Evolutionary conservation across 306 rosid genomes (phyloP).

Genomic region (Ormosia emarginata): DNA sequence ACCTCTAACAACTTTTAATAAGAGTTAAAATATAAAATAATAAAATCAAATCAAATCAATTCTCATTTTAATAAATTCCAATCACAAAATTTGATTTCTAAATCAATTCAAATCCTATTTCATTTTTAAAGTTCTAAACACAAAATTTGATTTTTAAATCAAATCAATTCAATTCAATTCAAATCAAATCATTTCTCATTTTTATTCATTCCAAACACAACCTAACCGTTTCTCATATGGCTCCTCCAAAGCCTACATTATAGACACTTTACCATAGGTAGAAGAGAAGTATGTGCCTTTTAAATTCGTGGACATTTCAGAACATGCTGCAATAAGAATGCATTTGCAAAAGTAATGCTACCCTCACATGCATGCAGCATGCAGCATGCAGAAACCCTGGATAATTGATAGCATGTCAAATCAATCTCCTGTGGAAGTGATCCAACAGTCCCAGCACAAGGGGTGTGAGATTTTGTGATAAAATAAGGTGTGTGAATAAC

Average conservation of each 20-base stretch:
- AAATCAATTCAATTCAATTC: too few relatives aligned
- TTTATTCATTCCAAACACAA: too few relatives aligned
- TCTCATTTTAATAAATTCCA: too few relatives aligned
- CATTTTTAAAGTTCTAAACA: too few relatives aligned
- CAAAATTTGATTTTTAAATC: too few relatives aligned
- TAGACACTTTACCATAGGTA: not conserved
- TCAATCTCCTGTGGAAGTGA: not conserved
- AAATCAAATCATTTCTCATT: too few relatives aligned
- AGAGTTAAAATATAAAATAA: too few relatives aligned
- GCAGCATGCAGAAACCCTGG: not conserved
- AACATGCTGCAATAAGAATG: not conserved
- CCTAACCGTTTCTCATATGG: not conserved
- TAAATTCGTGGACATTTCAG: not conserved
- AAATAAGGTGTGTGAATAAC: not conserved
- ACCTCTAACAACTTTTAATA: too few relatives aligned
- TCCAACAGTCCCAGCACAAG: not conserved
- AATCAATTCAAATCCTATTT: too few relatives aligned
- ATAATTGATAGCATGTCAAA: not conserved
- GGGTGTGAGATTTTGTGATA: not conserved
- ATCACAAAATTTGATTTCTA: too few relatives aligned
- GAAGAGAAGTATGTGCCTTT: not conserved
- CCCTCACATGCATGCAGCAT: not conserved
- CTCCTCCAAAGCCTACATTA: conserved; percentile 61
- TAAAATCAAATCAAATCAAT: too few relatives aligned
- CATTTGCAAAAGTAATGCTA: not conserved